Percentiles rank a stretch among this genome's conserved stretches.
These are phyloP conservation scores for Davidsoniella virescens DNA, from an alignment of 2,329 filamentous ascomycete genomes.

Conservation along the genomic window DNA sequence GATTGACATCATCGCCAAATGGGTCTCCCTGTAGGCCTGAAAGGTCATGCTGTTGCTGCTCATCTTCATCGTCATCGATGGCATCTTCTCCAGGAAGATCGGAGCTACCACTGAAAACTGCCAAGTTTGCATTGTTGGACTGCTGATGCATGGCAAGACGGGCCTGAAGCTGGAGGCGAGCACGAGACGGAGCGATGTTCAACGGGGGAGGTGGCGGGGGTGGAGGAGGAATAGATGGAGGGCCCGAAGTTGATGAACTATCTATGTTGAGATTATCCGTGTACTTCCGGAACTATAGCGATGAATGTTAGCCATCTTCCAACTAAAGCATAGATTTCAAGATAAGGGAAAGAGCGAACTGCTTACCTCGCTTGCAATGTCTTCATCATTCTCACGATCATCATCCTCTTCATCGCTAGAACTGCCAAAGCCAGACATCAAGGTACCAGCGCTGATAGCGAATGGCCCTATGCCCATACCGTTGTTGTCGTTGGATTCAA, in stretches of 20 bases:
- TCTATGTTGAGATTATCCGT: slow-evolving; percentile 36
- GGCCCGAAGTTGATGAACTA: slow-evolving; percentile 31
- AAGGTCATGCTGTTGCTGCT: slow-evolving; percentile 8
- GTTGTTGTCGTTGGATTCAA: slow-evolving; percentile 40
- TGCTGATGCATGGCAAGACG: slow-evolving; percentile 63
- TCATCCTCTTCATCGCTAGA: slow-evolving; percentile 94
- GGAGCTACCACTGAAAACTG: slow-evolving; percentile 27
- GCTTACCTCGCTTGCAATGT: slow-evolving; percentile 53
- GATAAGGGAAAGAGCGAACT: background rate
- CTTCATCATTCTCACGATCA: slow-evolving; percentile 64
- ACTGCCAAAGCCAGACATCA: slow-evolving; percentile 84
- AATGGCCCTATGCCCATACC: slow-evolving; percentile 50
- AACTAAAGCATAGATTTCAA: background rate
- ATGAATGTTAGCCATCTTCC: slow-evolving; percentile 14
- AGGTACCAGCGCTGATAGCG: slow-evolving; percentile 53
- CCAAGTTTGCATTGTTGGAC: slow-evolving; percentile 32
- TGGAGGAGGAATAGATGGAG: slow-evolving; percentile 46
- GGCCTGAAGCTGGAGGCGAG: slow-evolving; percentile 77
- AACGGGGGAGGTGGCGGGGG: slow-evolving; percentile 58
- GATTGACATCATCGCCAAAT: slow-evolving; percentile 37
- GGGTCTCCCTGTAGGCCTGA: slow-evolving; percentile 25
- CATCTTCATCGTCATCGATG: slow-evolving; percentile 21
- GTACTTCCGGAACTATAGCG: slow-evolving; percentile 39
- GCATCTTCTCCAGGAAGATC: slow-evolving; percentile 26
- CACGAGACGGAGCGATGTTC: slow-evolving; percentile 73